Evolutionary conservation across 495 filamentous ascomycete genomes (phyloP), one percentile per base, ranked within the genome.

Genomic region (Aspergillus carlsbadensis): DNA sequence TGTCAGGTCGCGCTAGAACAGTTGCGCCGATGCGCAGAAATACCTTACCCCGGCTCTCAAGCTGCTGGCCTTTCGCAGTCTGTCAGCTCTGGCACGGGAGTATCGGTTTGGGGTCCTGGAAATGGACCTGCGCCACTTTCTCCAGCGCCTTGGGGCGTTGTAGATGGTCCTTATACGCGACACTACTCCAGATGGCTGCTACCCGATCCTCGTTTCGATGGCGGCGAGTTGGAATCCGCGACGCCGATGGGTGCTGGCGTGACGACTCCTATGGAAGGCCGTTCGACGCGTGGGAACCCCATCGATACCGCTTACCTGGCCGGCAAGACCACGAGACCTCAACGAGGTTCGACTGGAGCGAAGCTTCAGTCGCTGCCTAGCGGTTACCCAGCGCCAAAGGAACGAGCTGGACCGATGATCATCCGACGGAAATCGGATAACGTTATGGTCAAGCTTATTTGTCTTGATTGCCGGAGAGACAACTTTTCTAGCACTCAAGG

Each of bases 101-200:
- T 85, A 41, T 81, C 87, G 44, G 66, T 93, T 61, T 62, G 78
- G 61, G 74, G 78, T 52, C 75, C 78, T 65, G 80, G 81, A 67
- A 78, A 79, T 66, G 81, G 79, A 35, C 74, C 76, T 48, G 78
- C 82, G 50, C 78, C 83, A 55, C 68, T 82, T 49, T 87, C 87
- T 52, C 80, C 82, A 70, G 87, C 92, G 34, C 88, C 94, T 18
- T 96, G 90, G 80, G 92, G 93, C 47, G 90, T 96, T 51, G 83
- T 85, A 10, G 88, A 96, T 63, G 92, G 93, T 10, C 92, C 94
- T 2, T 98, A 98, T 68, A 83, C 91, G 15, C 84, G 91, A 54
- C 94, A 98, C 74, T 98, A 98, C 71, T 85, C 89, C 64, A 86
- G 86, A 72, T 98, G 94, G 94, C 81, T 98, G 57, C 82, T 98